Evolutionary conservation across 1,284 basidiomycete species (phyloP).

Genomic region (Leccinum pachyderme): DNA sequence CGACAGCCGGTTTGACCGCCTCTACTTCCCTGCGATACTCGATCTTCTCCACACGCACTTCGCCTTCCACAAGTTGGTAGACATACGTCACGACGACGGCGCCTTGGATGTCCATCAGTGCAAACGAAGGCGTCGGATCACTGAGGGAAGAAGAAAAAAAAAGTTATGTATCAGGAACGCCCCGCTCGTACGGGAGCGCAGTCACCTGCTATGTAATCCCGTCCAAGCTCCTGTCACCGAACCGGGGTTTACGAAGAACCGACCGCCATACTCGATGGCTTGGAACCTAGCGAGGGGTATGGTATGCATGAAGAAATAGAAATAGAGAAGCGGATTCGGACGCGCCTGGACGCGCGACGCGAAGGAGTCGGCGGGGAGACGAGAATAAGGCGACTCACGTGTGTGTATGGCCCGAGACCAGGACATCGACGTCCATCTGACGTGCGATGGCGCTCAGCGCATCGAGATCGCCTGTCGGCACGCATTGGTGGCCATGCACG

Average conservation of each 20-base stretch:
- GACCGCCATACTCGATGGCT: conserved; percentile 86
- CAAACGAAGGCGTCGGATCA: conserved; percentile 79
- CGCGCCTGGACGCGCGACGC: background rate
- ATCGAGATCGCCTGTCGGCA: conserved; percentile 91
- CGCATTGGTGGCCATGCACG: conserved; percentile 92
- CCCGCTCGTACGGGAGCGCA: conserved; percentile 1
- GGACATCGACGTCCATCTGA: conserved; percentile 97
- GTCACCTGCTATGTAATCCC: conserved; percentile 66
- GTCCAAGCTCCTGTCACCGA: conserved; percentile 95
- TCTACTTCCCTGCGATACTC: conserved; percentile 74
- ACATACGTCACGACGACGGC: conserved; percentile 94
- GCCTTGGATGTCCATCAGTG: conserved; percentile 93
- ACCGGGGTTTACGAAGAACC: conserved; percentile 97
- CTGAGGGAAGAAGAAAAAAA: conserved; percentile 29
- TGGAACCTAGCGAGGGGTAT: conserved; percentile 65
- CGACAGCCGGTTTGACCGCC: conserved; percentile 30
- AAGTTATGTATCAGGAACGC: background rate
- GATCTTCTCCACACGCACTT: conserved; percentile 86
- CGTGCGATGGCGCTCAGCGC: conserved; percentile 84
- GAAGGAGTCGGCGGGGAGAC: background rate
- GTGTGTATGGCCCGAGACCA: conserved; percentile 93
- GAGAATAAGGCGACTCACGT: conserved; percentile 52
- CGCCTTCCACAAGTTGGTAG: conserved; percentile 91
- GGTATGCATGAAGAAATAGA: background rate
- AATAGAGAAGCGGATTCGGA: background rate